phyloP scores from a whole-genome alignment of 2,329 filamentous ascomycete genomes.

The Pseudocercospora pini-densiflorae region DNA sequence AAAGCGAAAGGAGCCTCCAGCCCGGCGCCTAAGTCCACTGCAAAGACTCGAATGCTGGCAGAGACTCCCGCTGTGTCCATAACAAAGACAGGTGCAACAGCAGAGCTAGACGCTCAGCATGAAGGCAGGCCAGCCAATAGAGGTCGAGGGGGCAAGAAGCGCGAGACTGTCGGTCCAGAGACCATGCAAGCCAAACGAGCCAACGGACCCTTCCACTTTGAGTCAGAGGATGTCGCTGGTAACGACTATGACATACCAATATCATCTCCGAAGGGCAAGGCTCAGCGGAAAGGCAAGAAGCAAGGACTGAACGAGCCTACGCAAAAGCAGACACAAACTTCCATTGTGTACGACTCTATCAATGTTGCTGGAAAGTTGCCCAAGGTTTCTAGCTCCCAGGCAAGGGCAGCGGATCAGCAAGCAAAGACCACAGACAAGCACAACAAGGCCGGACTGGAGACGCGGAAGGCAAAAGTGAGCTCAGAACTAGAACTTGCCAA shows the following conservation, averaged over 20 bases:
- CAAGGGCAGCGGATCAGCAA: background rate
- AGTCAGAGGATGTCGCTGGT: background rate
- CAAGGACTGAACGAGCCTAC: background rate
- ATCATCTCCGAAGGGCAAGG: background rate
- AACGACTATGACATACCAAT: background rate
- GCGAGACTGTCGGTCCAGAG: background rate
- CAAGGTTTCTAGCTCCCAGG: background rate
- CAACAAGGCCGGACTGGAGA: background rate
- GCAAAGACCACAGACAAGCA: background rate
- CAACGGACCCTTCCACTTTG: background rate
- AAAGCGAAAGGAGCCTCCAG: background rate
- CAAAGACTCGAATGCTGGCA: background rate
- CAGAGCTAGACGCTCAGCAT: background rate
- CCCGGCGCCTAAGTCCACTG: background rate
- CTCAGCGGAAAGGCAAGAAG: background rate
- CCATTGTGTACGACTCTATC: background rate
- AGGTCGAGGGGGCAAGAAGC: background rate
- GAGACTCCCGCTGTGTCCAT: background rate
- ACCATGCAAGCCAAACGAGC: background rate
- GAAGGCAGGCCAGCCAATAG: background rate
- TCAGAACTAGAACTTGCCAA: conserved; percentile 5
- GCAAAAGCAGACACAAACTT: background rate
- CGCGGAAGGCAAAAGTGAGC: background rate
- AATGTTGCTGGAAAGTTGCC: background rate
- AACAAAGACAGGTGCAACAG: background rate